These are phyloP conservation scores for Fusarium bulbicola DNA, from an alignment of 2,329 filamentous ascomycete species.

Conservation along the genomic window DNA sequence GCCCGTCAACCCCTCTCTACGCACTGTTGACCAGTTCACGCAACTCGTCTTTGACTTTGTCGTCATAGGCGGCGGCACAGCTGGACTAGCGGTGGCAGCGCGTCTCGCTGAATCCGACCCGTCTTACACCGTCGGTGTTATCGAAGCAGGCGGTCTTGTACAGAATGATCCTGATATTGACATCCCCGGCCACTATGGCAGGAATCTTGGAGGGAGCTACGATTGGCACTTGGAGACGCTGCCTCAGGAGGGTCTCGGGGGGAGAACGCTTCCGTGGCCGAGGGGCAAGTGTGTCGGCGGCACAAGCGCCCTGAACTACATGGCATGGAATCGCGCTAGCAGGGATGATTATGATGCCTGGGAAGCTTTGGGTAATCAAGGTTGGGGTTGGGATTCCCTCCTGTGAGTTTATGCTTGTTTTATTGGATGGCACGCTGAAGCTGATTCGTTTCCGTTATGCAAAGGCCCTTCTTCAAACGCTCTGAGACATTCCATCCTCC, in stretches of 20 bases:
- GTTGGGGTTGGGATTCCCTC: conserved; percentile 64
- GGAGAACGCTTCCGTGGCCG: conserved; percentile 53
- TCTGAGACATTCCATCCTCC: conserved; percentile 58
- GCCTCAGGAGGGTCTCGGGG: conserved; percentile 49
- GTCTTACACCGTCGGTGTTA: conserved; percentile 43
- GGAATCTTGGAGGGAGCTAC: conserved; percentile 47
- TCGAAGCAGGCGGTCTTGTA: conserved; percentile 47
- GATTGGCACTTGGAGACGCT: conserved; percentile 56
- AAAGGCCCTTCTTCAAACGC: conserved; percentile 60
- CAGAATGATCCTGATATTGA: conserved; percentile 47
- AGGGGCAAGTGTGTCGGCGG: conserved; percentile 67
- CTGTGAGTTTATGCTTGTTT: conserved; percentile 40
- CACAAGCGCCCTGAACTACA: conserved; percentile 67
- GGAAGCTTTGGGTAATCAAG: conserved; percentile 64
- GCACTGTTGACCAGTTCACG: conserved; percentile 36
- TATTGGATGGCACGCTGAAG: not conserved
- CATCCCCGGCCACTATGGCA: conserved; percentile 50
- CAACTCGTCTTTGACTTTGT: conserved; percentile 47
- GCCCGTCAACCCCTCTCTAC: not conserved
- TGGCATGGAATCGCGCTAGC: conserved; percentile 61
- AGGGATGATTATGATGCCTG: conserved; percentile 64
- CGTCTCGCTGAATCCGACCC: conserved; percentile 55
- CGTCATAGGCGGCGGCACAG: conserved; percentile 63
- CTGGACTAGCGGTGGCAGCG: conserved; percentile 60
- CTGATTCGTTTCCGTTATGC: conserved; percentile 2